Percentiles rank a stretch among this genome's conserved stretches.
Evolutionary conservation across 2,329 filamentous ascomycete genomes (phyloP).

Genomic region (Aulographum hederae): DNA sequence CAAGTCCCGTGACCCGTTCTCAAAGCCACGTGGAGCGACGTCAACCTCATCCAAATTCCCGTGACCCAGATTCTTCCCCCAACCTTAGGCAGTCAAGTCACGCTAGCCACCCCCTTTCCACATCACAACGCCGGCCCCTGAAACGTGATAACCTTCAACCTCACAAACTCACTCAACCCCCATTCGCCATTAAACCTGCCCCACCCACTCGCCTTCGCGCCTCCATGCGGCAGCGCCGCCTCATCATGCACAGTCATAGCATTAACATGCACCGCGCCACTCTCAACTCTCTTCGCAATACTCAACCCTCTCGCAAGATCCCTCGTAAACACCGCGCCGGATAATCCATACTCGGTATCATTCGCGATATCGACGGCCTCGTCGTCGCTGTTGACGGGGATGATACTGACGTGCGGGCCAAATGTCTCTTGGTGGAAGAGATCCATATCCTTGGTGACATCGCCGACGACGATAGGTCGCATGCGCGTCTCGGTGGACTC

Average conservation of each 20-base stretch:
- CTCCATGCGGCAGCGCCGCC: constrained; percentile 27
- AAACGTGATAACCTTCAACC: constrained; percentile 22
- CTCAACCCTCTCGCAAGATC: constrained; percentile 33
- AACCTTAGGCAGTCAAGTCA: too few relatives aligned
- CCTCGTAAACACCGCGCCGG: constrained; percentile 52
- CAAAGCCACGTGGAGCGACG: too few relatives aligned
- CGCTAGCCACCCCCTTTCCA: too few relatives aligned
- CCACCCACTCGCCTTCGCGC: constrained; percentile 29
- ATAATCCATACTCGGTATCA: constrained; percentile 63
- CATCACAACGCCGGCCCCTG: constrained; percentile 7
- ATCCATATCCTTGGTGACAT: constrained; percentile 53
- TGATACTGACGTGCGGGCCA: constrained; percentile 53
- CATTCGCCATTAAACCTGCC: constrained; percentile 26
- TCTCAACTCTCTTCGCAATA: constrained; percentile 31
- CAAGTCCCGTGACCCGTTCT: too few relatives aligned
- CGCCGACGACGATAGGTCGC: constrained; percentile 48
- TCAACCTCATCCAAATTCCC: too few relatives aligned
- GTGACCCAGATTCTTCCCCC: too few relatives aligned
- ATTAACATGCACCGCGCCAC: constrained; percentile 39
- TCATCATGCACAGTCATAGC: constrained; percentile 33
- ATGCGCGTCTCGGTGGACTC: constrained; percentile 29
- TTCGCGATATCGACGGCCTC: constrained; percentile 60
- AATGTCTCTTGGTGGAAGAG: constrained; percentile 62
- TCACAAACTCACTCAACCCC: constrained; percentile 29
- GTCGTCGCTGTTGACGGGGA: constrained; percentile 47